Evolutionary conservation across 371 early-diverging fungal genomes (phyloP), one percentile per base, ranked within the genome.

Genomic region (Rhizopus delemar): DNA sequence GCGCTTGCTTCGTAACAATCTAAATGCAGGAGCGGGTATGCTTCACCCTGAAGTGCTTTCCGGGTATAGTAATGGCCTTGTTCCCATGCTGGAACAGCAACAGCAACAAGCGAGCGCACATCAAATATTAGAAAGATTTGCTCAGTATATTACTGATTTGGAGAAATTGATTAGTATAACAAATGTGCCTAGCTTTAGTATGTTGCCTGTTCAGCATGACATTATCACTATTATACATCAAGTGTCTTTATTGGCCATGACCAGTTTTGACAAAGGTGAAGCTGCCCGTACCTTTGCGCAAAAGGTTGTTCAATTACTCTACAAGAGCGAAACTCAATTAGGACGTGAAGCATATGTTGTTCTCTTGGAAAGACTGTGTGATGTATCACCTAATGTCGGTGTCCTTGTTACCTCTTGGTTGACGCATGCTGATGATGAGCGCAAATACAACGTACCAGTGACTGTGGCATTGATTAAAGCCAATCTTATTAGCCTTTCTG

Each of bases 401-500:
- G 86, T 87, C 46, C 93, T 96, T 70, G 90, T 98, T 39, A 88
- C 83, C 3, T 80, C 85, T 28, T 98, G 97, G 98, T 71, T 99
- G 12, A 82, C 94, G n/a, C 95, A 92, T 73, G 85, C 92, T 3
- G 94, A 95, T 43, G 97, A 97, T 63, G 96, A 95, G 63, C 91
- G 94, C 66, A 94, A 96, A 67, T 90, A 86, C 66, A 89, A 91
- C 62, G 91, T 95, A 2, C 84, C 88, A 8, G 92, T 92, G 2
- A 90, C 93, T 0, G 77, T 89, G n/a, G 85, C 91, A 3, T 71
- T 98, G 56, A 84, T 96, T 58, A 86, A 86, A 60, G 86, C 87
- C 2, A 84, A 88, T 0, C 70, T 98, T 51, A 75, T 98, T 34
- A 81, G 81, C 50, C 51, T 90, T 3, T 75, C 80, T 12, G 97